A percentile compares a stretch with the other conserved stretches of the same genome.
These are phyloP conservation scores for Annulohypoxylon bovei DNA, from an alignment of 495 filamentous ascomycete species.

Conservation along the genomic window DNA sequence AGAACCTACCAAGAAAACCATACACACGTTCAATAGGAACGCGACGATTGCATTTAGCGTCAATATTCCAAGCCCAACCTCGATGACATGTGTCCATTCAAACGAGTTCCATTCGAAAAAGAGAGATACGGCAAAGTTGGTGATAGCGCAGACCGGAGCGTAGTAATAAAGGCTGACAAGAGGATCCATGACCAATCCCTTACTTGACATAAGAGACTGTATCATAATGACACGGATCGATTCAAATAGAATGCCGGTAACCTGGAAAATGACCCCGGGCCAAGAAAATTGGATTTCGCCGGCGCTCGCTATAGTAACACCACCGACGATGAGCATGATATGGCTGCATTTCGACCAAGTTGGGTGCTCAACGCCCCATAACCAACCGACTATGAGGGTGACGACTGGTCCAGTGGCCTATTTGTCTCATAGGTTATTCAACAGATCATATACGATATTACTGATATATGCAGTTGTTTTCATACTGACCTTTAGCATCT, in stretches of 20 bases:
- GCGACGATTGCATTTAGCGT: constrained; percentile 76
- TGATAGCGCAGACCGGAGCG: constrained; percentile 78
- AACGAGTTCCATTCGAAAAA: constrained; percentile 67
- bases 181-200: constrained; percentile 82
- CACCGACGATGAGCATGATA: constrained; percentile 76
- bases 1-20: constrained; percentile 72
- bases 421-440: background rate
- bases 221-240: constrained; percentile 82
- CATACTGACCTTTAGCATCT: constrained; percentile 77
- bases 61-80: constrained; percentile 67
- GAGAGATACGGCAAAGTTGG: constrained; percentile 76
- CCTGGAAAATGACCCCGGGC: constrained; percentile 75
- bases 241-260: constrained; percentile 76
- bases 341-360: constrained; percentile 70
- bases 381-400: constrained; percentile 73
- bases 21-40: constrained; percentile 79
- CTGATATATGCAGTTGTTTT: background rate
- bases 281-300: constrained; percentile 80
- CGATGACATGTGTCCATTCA: constrained; percentile 60
- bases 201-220: constrained; percentile 71
- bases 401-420: constrained; percentile 74
- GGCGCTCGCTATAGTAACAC: constrained; percentile 76
- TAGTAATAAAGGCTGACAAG: constrained; percentile 87
- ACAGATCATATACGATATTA: background rate
- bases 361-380: constrained; percentile 68